A percentile compares a stretch with the other conserved stretches of the same genome.
Conservation (phyloP, 768 basidiomycete species). For the Erythrobasidium yunnanense region DNA sequence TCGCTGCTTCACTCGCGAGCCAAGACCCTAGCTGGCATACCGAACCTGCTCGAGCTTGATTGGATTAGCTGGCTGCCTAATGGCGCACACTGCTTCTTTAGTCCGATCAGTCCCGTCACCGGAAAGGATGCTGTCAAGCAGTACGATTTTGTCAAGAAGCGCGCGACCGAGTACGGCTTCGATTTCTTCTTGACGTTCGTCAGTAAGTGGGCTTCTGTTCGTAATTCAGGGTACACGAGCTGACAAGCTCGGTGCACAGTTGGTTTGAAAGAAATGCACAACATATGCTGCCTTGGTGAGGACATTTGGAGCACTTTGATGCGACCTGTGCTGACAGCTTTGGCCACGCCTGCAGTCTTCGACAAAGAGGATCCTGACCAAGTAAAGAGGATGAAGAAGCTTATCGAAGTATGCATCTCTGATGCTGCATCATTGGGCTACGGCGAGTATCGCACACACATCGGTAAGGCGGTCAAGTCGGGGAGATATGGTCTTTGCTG, state of each 20-base stretch:
- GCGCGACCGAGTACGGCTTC: conserved; percentile 20
- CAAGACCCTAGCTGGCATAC: conserved; percentile 30
- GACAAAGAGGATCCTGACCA: conserved; percentile 24
- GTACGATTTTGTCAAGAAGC: conserved; percentile 21
- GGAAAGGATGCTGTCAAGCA: conserved; percentile 4
- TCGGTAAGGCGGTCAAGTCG: not conserved
- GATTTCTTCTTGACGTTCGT: conserved; percentile 32
- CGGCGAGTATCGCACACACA: conserved; percentile 31
- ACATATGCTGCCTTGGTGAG: conserved; percentile 26
- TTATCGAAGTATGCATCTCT: conserved; percentile 24
- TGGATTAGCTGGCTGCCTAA: conserved; percentile 32
- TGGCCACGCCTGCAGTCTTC: too few relatives aligned
- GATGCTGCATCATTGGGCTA: conserved; percentile 26
- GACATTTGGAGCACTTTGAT: too few relatives aligned
- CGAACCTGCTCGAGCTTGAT: conserved; percentile 30
- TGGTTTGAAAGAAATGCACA: conserved; percentile 12
- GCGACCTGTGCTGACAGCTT: too few relatives aligned
- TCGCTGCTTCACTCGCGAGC: conserved; percentile 27
- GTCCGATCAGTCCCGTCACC: conserved; percentile 28
- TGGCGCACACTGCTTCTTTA: conserved; percentile 30
- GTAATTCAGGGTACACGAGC: too few relatives aligned
- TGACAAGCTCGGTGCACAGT: too few relatives aligned
- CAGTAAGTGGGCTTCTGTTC: too few relatives aligned
- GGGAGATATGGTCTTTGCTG: not conserved
- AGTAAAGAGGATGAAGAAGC: conserved; percentile 4